These are phyloP conservation scores for Bruguiera gymnorhiza DNA, from an alignment of 345 rosid genomes.

Conservation along the genomic window DNA sequence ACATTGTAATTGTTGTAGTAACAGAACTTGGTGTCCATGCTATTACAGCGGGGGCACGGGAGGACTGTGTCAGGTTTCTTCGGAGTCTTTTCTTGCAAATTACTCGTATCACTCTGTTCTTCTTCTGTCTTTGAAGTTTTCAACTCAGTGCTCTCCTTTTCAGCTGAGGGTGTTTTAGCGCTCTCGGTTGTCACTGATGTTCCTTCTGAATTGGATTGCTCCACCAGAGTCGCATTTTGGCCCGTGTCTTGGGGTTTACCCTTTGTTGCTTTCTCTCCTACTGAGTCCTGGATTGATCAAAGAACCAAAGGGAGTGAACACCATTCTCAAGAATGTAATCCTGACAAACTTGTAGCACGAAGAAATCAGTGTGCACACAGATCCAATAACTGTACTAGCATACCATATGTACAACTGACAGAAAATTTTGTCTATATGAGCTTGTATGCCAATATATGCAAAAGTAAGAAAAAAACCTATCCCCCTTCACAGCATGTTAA, in stretches of 20 bases:
- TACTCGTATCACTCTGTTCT: constrained; percentile 26
- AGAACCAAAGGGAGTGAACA: neutral
- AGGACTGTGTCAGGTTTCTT: constrained; percentile 35
- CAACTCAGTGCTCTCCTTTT: constrained; percentile 27
- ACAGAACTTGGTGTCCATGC: constrained; percentile 39
- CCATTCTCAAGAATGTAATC: neutral
- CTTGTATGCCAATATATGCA: too few relatives aligned
- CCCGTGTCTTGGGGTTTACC: constrained; percentile 25
- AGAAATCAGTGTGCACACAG: neutral
- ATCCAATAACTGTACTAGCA: too few relatives aligned
- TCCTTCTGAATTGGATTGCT: constrained; percentile 35
- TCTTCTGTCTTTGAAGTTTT: constrained; percentile 34
- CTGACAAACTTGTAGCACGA: neutral
- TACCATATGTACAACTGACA: too few relatives aligned
- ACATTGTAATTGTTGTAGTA: constrained; percentile 36
- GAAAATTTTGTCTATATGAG: too few relatives aligned
- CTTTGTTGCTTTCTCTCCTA: constrained; percentile 34
- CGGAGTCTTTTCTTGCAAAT: constrained; percentile 23
- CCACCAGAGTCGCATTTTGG: constrained; percentile 24
- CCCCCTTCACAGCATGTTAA: too few relatives aligned
- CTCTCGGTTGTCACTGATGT: constrained; percentile 36
- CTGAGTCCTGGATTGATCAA: constrained; percentile 37
- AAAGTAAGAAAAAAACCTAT: too few relatives aligned
- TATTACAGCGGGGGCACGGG: constrained; percentile 36
- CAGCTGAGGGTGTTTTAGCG: constrained; percentile 25